Evolutionary conservation across 768 basidiomycete species (phyloP), one percentile per base, ranked within the genome.

Genomic region (Kwoniella sp.): DNA sequence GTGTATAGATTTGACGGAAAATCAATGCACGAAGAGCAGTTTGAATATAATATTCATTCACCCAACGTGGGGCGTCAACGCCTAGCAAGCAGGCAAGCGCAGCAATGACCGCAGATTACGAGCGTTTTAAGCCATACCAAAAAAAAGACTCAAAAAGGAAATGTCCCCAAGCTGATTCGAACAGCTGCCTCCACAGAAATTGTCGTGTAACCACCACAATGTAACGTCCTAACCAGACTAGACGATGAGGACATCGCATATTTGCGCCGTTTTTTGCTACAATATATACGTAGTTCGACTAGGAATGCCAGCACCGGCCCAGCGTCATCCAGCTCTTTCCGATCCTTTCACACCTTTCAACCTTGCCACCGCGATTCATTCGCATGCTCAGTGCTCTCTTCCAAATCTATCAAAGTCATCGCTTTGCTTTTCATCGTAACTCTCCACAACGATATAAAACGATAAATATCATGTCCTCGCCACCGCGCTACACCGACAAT

Each of bases 401-500:
- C 48, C 25, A n/a, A 17, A n/a, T 8, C 25, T 50, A 22, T 22
- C 20, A 50, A n/a, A 9, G 20, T n/a, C n/a, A n/a, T n/a, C n/a
- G 23, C 23, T n/a, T 58, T 22, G 26, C 17, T 25, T n/a, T 37
- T 15, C 50, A 55, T 22, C 30, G 11, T 4, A 51, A 11, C 48
- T 4, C 34, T 52, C 47, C 17, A 28, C 13, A 4, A 37, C 45
- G 31, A 29, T 20, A 1, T 51, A 57, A 25, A n/a, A n/a, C n/a
- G 2, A 1, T 25, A 65, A 20, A 22, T 12, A 65, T 0, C 52
- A 77, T 74, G 71, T 55, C 73, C 12, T 62, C 73, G 1, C 79
- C 78, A 50, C 77, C 79, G 8, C 52, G 68, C 26, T 79, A 81
- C 63, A 67, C 71, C 13, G 75, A 79, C 63, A 57, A 52, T 28